These are phyloP conservation scores for Paraphaeosphaeria minitans DNA, from an alignment of 2,329 filamentous ascomycete species.

Conservation along the genomic window DNA sequence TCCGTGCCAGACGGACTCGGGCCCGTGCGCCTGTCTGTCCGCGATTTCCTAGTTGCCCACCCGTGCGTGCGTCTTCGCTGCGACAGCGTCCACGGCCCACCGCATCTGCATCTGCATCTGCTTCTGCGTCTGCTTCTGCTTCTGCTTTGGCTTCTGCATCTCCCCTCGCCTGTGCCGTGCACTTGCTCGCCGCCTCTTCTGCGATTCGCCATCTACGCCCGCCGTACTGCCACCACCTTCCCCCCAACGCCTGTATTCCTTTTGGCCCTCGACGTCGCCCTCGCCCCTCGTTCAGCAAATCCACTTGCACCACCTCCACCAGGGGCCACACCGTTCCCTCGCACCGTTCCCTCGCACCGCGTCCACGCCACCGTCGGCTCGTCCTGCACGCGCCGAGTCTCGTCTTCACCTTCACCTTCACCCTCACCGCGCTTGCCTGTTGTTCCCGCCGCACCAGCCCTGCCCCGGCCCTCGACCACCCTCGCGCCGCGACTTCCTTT, in stretches of 20 bases:
- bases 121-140: too few species aligned
- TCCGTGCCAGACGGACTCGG: conserved; percentile 1
- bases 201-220: not conserved
- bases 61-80: not conserved
- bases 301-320: conserved; percentile 16
- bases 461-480: not conserved
- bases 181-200: not conserved
- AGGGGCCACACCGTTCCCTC: conserved; percentile 28
- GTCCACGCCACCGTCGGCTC: conserved; percentile 2
- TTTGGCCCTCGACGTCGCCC: conserved; percentile 14
- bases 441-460: not conserved
- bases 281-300: conserved; percentile 11
- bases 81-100: not conserved
- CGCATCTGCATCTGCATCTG: too few species aligned
- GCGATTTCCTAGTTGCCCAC: conserved; percentile 7
- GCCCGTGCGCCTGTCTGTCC: conserved; percentile 7
- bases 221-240: not conserved
- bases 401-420: not conserved
- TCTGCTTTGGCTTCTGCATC: too few species aligned
- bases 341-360: conserved; percentile 18
- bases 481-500: conserved; percentile 8
- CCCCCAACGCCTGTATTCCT: conserved; percentile 20
- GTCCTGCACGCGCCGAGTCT: conserved; percentile 4
- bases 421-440: not conserved
- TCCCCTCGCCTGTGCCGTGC: conserved; percentile 8